These are phyloP conservation scores for Rosa lucieae DNA, from an alignment of 306 rosid genomes.

Conservation along the genomic window DNA sequence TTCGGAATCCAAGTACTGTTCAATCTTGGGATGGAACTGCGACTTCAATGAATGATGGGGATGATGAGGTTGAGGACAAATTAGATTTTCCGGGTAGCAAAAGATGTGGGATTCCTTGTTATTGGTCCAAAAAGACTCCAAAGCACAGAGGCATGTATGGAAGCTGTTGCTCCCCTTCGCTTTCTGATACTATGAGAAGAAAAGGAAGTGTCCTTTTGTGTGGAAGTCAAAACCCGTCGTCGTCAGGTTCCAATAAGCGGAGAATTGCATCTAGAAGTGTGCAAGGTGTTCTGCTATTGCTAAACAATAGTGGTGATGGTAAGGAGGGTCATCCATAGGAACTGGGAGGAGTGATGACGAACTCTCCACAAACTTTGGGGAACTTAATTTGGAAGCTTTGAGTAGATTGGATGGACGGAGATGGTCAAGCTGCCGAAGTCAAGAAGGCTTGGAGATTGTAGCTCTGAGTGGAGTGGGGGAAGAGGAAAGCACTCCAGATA, in stretches of 20 bases:
- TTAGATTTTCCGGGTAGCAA: slow-evolving; percentile 76
- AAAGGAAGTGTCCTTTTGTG: slow-evolving; percentile 79
- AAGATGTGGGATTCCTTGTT: slow-evolving; percentile 97
- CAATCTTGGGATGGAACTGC: slow-evolving; percentile 94
- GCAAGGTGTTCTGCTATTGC: slow-evolving; percentile 80
- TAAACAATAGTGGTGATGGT: slow-evolving; percentile 55
- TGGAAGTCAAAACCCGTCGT: slow-evolving; percentile 61
- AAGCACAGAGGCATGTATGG: slow-evolving; percentile 63
- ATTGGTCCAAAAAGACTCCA: slow-evolving; percentile 84
- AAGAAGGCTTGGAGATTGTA: slow-evolving; percentile 82
- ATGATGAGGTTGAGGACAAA: slow-evolving; percentile 68
- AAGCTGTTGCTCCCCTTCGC: slow-evolving; percentile 85
- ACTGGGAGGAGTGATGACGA: slow-evolving; percentile 92
- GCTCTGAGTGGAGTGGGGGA: slow-evolving; percentile 72
- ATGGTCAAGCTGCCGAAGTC: slow-evolving; percentile 99
- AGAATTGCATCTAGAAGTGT: slow-evolving; percentile 61
- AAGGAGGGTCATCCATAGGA: slow-evolving; percentile 75
- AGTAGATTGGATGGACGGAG: slow-evolving; percentile 94
- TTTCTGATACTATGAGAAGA: slow-evolving; percentile 80
- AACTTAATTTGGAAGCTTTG: slow-evolving; percentile 96
- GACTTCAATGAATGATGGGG: slow-evolving; percentile 71
- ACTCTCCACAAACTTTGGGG: slow-evolving; percentile 85
- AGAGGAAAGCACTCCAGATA: slow-evolving; percentile 73
- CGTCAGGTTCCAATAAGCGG: slow-evolving; percentile 53
- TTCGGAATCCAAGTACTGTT: slow-evolving; percentile 70